These are phyloP conservation scores for Moniliophthora roreri DNA, from an alignment of 1,284 basidiomycete species.

Conservation along the genomic window DNA sequence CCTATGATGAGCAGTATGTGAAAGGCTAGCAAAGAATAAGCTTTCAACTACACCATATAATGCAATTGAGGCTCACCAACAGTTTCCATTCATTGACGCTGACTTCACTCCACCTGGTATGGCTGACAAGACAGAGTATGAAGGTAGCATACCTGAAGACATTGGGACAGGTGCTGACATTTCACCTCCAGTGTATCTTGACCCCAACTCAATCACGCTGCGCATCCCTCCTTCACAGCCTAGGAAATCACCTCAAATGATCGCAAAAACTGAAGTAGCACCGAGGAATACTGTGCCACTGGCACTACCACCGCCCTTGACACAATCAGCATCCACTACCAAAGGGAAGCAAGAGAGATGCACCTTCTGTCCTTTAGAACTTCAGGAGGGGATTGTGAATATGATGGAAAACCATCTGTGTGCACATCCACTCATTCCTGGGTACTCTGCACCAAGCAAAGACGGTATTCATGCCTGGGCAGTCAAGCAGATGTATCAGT, in stretches of 20 bases:
- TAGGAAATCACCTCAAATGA: neutral
- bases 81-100: slow-evolving; percentile 27
- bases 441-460: slow-evolving; percentile 22
- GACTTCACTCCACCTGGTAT: slow-evolving; percentile 19
- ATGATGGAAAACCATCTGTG: slow-evolving; percentile 27
- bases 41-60: slow-evolving; percentile 29
- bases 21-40: slow-evolving; percentile 21
- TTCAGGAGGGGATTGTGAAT: slow-evolving; percentile 18
- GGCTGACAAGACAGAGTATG: slow-evolving; percentile 19
- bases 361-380: slow-evolving; percentile 16
- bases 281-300: neutral
- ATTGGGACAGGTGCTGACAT: neutral
- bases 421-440: slow-evolving; percentile 32
- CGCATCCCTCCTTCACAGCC: neutral
- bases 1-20: slow-evolving; percentile 20
- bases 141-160: slow-evolving; percentile 16
- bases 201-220: neutral
- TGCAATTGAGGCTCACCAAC: slow-evolving; percentile 13
- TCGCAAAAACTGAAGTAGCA: neutral
- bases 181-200: neutral
- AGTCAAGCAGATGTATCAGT: slow-evolving; percentile 27
- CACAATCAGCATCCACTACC: neutral
- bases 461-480: slow-evolving; percentile 28
- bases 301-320: no score
- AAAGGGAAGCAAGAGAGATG: neutral